Base-by-base conservation (phyloP, 495 filamentous ascomycete species). In the Rusavskia elegans region DNA sequence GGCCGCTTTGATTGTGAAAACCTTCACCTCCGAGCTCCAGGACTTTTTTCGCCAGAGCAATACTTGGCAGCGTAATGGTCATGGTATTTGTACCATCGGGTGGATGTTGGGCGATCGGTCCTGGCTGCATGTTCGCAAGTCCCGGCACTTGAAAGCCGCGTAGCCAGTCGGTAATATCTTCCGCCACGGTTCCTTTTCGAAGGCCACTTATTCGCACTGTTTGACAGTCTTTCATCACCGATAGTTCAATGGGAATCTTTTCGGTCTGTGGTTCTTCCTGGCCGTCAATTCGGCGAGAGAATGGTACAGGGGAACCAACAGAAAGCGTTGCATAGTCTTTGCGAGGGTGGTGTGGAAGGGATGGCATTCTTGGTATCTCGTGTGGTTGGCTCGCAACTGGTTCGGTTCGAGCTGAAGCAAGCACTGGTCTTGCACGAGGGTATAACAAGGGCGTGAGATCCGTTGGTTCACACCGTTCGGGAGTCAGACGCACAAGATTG, bases 391-490 rank as follows among this genome's bases (percentile, higher is more conserved):
- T 39, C 37, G 10, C 37, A 4, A 39, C 37, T 5, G 37, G 53
- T 20, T 54, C 53, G 27, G 46, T 54, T n/a, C 38, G 25, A 4
- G 27, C 44, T 4, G 23, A 36, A 7, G 29, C 27, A 16, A 54
- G 8, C 35, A 16, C 32, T 1, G 53, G 37, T 35, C 38, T 17
- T 35, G 30, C 7, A 19, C 19, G 27, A 37, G 37, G 37, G 21
- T 44, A 17, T 9, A 50, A 5, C 25, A 54, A 21, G 1, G 53
- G 53, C 25, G 53, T 54, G 7, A 54, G 38, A 37, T 50, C 53
- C 10, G 45, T 54, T 19, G 36, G 36, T n/a, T n/a, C n/a, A n/a
- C n/a, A n/a, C n/a, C n/a, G n/a, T n/a, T n/a, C n/a, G 19, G 48
- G 44, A 10, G 45, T 54, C 37, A 54, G 36, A 6, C 45, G 53